phyloP scores from a whole-genome alignment of 1,284 basidiomycete genomes.

The Rhodotorula sp. region DNA sequence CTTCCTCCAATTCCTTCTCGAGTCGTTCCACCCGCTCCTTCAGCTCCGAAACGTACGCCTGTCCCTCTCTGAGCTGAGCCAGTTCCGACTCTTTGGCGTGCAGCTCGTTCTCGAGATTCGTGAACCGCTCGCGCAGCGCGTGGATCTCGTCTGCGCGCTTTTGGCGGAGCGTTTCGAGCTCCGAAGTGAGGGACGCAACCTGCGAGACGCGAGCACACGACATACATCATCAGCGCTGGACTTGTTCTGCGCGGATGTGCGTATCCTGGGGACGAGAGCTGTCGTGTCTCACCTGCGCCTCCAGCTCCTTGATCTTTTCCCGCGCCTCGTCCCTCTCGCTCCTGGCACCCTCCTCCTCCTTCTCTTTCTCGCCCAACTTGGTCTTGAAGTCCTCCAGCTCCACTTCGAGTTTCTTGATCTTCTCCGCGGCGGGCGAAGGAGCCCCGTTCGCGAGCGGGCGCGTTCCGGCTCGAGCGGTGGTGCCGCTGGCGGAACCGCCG shows the following conservation, averaged over 20 bases:
- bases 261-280: too few species aligned
- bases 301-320: not conserved
- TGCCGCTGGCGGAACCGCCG: not conserved
- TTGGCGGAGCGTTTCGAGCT: not conserved
- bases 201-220: not conserved
- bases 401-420: not conserved
- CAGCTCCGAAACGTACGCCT: not conserved
- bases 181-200: not conserved
- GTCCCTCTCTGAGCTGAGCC: not conserved
- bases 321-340: not conserved
- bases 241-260: too few species aligned
- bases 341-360: not conserved
- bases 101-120: not conserved
- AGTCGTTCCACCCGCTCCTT: not conserved
- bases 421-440: not conserved
- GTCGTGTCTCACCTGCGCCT: not conserved
- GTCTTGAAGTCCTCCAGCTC: not conserved
- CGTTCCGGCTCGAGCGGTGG: not conserved
- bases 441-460: not conserved
- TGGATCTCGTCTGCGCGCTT: not conserved
- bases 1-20: not conserved
- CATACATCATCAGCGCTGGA: too few species aligned
- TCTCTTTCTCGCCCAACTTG: not conserved
- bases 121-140: not conserved
- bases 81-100: not conserved